These are phyloP conservation scores for Schizochytrium sp. DNA, from an alignment of 108 stramenopile genomes.

Conservation along the genomic window DNA sequence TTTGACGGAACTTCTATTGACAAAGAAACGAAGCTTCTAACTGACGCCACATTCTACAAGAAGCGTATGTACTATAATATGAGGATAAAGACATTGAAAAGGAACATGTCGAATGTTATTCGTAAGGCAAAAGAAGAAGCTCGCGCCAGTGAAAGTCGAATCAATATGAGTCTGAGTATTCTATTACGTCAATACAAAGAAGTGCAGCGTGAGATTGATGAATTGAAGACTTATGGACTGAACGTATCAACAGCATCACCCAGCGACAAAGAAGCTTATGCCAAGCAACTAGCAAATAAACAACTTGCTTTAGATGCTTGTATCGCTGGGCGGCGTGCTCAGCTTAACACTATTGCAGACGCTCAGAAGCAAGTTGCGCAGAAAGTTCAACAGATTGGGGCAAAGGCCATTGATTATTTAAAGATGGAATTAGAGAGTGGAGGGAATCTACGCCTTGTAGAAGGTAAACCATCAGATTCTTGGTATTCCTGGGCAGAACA, in stretches of 20 bases:
- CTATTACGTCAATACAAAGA: slow-evolving; percentile 70
- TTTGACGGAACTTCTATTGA: slow-evolving; percentile 67
- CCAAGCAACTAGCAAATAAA: slow-evolving; percentile 38
- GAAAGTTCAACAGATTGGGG: not conserved
- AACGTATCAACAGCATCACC: not conserved
- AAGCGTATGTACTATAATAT: slow-evolving; percentile 79
- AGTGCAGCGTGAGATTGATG: slow-evolving; percentile 68
- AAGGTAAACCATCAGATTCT: slow-evolving; percentile 68
- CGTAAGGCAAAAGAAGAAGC: slow-evolving; percentile 53
- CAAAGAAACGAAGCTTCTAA: slow-evolving; percentile 67
- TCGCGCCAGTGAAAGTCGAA: not conserved
- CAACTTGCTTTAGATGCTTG: slow-evolving; percentile 8
- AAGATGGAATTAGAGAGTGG: slow-evolving; percentile 74
- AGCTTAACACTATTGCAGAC: not conserved
- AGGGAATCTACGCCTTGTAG: slow-evolving; percentile 74
- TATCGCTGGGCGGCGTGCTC: slow-evolving; percentile 10
- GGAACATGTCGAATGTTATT: slow-evolving; percentile 68
- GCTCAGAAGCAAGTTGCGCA: not conserved
- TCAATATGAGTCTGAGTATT: slow-evolving; percentile 67
- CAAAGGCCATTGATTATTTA: slow-evolving; percentile 56
- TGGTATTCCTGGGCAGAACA: slow-evolving; percentile 58
- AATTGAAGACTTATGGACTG: slow-evolving; percentile 32
- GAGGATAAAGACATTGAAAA: slow-evolving; percentile 72
- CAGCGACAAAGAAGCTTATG: not conserved
- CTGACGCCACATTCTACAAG: slow-evolving; percentile 72